These are phyloP conservation scores for Termitomyces heimii DNA, from an alignment of 768 basidiomycete genomes.

Conservation along the genomic window DNA sequence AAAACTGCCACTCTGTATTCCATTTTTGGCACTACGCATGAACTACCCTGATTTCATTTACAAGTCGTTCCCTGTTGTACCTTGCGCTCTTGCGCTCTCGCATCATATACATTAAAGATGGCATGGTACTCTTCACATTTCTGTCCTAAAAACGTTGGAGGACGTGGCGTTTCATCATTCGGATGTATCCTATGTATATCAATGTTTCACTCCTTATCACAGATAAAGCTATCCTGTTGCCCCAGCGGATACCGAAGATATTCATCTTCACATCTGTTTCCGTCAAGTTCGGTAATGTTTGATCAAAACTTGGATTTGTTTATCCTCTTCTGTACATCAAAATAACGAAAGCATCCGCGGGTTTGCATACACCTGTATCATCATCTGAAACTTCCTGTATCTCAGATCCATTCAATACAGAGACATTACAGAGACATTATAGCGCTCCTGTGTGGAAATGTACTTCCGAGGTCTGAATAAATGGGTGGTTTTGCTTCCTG, in stretches of 20 bases:
- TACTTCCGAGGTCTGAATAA: background rate
- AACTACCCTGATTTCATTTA: background rate
- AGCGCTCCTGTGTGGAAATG: background rate
- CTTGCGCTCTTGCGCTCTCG: background rate
- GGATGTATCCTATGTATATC: background rate
- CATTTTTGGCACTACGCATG: background rate
- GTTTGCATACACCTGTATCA: background rate
- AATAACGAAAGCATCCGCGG: background rate
- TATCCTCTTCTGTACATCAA: background rate
- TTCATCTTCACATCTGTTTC: background rate
- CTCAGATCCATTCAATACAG: background rate
- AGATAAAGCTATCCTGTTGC: background rate
- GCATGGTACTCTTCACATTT: background rate
- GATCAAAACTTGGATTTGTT: background rate
- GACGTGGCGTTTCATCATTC: background rate
- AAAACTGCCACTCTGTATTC: background rate
- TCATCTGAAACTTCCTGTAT: background rate
- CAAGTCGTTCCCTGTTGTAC: background rate
- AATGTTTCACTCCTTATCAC: background rate
- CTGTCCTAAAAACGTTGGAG: background rate
- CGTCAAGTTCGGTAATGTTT: background rate
- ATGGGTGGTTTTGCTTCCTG: background rate
- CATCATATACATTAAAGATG: background rate
- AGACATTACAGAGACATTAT: background rate
- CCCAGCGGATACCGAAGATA: background rate